These are phyloP conservation scores for Sugiyamaella qingdaonensis DNA, from an alignment of 805 yeast genomes.

Conservation along the genomic window DNA sequence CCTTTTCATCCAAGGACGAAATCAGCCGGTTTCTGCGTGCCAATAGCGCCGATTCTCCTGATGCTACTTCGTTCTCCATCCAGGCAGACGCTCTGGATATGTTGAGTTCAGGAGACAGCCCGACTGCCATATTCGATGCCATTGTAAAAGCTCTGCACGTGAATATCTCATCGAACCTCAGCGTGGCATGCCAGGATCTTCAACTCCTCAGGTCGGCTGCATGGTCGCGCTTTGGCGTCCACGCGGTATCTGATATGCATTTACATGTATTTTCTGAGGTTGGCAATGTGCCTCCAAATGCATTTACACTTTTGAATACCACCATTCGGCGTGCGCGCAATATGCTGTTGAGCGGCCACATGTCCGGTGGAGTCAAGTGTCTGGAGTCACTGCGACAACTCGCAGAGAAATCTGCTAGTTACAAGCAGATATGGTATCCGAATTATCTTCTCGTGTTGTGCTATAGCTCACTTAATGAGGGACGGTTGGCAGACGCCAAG, in stretches of 20 bases:
- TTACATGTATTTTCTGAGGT: slow-evolving; percentile 8
- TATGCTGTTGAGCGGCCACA: slow-evolving; percentile 9
- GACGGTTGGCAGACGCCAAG: slow-evolving; percentile 7
- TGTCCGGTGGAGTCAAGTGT: not conserved
- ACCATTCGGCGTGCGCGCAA: slow-evolving; percentile 6
- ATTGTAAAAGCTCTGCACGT: slow-evolving; percentile 23
- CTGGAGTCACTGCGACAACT: slow-evolving; percentile 7
- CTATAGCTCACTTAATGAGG: slow-evolving; percentile 10
- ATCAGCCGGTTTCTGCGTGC: slow-evolving; percentile 57
- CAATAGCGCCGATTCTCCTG: slow-evolving; percentile 42
- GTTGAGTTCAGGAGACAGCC: slow-evolving; percentile 16
- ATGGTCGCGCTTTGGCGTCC: slow-evolving; percentile 22
- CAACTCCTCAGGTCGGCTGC: slow-evolving; percentile 14
- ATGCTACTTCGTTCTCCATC: slow-evolving; percentile 13
- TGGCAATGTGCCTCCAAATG: slow-evolving; percentile 1
- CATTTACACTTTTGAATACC: slow-evolving; percentile 6
- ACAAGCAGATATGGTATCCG: slow-evolving; percentile 19
- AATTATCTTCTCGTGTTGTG: slow-evolving; percentile 11
- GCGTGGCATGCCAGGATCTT: not conserved
- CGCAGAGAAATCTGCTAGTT: slow-evolving; percentile 10
- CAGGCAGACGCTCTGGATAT: slow-evolving; percentile 17
- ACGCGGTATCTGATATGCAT: slow-evolving; percentile 14
- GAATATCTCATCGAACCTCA: slow-evolving; percentile 10
- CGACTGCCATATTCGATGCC: slow-evolving; percentile 39
- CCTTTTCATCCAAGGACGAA: slow-evolving; percentile 59